Conservation (phyloP, 352 stramenopile species). For the Thalassiosira sp. region DNA sequence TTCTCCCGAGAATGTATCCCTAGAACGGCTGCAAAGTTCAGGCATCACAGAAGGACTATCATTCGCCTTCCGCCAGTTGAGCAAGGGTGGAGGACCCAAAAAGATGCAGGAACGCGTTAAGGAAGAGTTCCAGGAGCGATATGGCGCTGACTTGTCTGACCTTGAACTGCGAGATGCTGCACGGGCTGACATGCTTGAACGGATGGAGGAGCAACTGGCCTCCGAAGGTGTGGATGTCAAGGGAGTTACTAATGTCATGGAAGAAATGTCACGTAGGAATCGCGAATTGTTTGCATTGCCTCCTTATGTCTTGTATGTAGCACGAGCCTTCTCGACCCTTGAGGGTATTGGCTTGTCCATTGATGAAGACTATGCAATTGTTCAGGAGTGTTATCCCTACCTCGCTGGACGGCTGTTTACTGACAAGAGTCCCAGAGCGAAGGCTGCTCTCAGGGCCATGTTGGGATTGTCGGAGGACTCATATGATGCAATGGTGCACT, state of each 20-base stretch:
- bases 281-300: constrained; percentile 79
- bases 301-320: constrained; percentile 79
- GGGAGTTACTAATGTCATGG: constrained; percentile 78
- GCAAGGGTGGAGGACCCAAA: constrained; percentile 65
- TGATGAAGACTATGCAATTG: constrained; percentile 81
- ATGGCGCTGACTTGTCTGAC: constrained; percentile 65
- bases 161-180: constrained; percentile 59
- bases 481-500: constrained; percentile 3
- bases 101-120: constrained; percentile 83
- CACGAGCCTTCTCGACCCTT: constrained; percentile 77
- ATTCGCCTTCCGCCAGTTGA: constrained; percentile 74
- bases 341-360: constrained; percentile 80
- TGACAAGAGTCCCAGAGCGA: constrained; percentile 69
- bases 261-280: constrained; percentile 79
- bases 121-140: constrained; percentile 71
- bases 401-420: constrained; percentile 67
- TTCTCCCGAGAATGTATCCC: constrained; percentile 52
- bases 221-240: constrained; percentile 73
- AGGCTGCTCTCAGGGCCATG: constrained; percentile 68
- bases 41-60: constrained; percentile 73
- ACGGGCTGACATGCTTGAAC: constrained; percentile 69
- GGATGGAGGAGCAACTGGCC: constrained; percentile 67
- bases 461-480: constrained; percentile 54
- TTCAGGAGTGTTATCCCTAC: constrained; percentile 84
- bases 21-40: constrained; percentile 58